A percentile compares a stretch with the other conserved stretches of the same genome.
phyloP scores from a whole-genome alignment of 805 yeast genomes.

The Candida namnaoensis region DNA sequence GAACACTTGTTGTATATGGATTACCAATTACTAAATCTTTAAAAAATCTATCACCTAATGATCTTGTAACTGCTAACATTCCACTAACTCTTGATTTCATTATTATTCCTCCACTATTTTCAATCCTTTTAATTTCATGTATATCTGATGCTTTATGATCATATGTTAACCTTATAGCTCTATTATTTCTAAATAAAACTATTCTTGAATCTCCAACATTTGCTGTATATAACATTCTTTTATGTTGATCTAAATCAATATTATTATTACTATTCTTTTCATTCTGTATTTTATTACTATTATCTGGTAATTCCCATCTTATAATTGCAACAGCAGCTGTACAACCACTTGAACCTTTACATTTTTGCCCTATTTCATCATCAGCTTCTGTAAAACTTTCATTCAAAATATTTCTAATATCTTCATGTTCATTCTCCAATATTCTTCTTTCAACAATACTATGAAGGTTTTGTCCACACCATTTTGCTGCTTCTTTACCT shows the following conservation, averaged over 20 bases:
- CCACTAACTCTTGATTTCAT: slow-evolving; percentile 93
- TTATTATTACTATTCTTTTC: neutral
- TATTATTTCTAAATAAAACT: slow-evolving; percentile 66
- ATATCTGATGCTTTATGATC: slow-evolving; percentile 90
- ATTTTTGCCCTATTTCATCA: slow-evolving; percentile 46
- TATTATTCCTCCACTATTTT: slow-evolving; percentile 75
- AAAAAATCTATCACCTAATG: slow-evolving; percentile 90
- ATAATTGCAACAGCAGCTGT: slow-evolving; percentile 93
- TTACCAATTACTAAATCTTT: slow-evolving; percentile 82
- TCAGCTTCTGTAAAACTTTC: slow-evolving; percentile 74
- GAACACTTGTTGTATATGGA: slow-evolving; percentile 89
- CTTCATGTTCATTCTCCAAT: slow-evolving; percentile 34
- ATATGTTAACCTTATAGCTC: slow-evolving; percentile 73
- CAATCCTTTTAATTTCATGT: slow-evolving; percentile 68
- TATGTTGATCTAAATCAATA: slow-evolving; percentile 32
- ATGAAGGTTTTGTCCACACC: slow-evolving; percentile 89
- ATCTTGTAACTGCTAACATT: slow-evolving; percentile 87
- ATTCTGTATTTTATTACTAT: neutral
- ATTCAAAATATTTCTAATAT: slow-evolving; percentile 59
- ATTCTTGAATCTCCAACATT: slow-evolving; percentile 93
- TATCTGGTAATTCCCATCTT: slow-evolving; percentile 61
- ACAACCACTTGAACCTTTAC: slow-evolving; percentile 76
- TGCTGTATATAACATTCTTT: slow-evolving; percentile 80
- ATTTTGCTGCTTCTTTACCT: slow-evolving; percentile 84
- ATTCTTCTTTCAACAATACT: slow-evolving; percentile 54